Conservation (phyloP, 441 rosid species). For the Manihot esculenta region DNA sequence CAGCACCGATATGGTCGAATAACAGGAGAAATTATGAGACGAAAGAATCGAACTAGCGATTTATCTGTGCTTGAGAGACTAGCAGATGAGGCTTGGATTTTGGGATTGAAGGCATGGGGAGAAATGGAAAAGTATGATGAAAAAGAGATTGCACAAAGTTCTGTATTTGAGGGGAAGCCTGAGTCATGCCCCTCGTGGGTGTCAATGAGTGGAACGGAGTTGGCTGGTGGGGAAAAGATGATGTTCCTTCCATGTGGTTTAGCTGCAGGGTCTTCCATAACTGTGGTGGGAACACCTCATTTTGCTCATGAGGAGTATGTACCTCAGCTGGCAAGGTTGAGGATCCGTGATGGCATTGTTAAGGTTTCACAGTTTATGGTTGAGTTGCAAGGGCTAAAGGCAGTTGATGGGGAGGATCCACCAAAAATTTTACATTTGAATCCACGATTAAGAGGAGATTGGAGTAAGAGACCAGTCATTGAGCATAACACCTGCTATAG, state of each 20-base stretch:
- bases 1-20: conserved; percentile 68
- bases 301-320: conserved; percentile 74
- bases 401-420: conserved; percentile 92
- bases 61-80: conserved; percentile 68
- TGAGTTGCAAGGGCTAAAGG: conserved; percentile 89
- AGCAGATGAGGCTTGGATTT: conserved; percentile 92
- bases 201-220: conserved; percentile 62
- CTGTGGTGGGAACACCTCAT: conserved; percentile 84
- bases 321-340: conserved; percentile 58
- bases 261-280: conserved; percentile 87
- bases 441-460: conserved; percentile 92
- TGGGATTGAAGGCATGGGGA: conserved; percentile 90
- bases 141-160: conserved; percentile 39
- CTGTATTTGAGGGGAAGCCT: conserved; percentile 42
- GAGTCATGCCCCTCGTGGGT: conserved; percentile 86
- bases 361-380: conserved; percentile 91
- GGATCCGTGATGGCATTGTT: conserved; percentile 54
- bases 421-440: conserved; percentile 93
- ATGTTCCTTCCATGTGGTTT: conserved; percentile 97
- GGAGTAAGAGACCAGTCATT: conserved; percentile 82
- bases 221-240: conserved; percentile 53
- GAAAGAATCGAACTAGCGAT: conserved; percentile 60
- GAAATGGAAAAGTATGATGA: conserved; percentile 60
- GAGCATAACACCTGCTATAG: conserved; percentile 98
- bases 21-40: conserved; percentile 66